Percentiles rank a stretch among this genome's conserved stretches.
phyloP scores from a whole-genome alignment of 345 rosid species.

The Angophora floribunda region DNA sequence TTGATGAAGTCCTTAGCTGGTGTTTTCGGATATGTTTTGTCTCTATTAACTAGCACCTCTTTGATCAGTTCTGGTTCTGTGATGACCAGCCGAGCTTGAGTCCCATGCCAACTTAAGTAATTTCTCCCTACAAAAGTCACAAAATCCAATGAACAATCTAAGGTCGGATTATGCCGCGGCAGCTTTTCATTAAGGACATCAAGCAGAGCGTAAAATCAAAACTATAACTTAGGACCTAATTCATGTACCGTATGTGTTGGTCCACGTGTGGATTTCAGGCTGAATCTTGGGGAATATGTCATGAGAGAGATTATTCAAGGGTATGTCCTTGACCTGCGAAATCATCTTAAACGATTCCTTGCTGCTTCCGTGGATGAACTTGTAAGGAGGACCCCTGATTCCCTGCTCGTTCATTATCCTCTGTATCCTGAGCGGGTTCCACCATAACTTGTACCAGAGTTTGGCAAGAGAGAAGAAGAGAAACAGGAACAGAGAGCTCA shows the following conservation, averaged over 20 bases:
- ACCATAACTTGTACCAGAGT: conserved; percentile 8
- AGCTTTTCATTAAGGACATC: background rate
- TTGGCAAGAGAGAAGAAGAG: background rate
- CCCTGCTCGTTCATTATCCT: conserved; percentile 6
- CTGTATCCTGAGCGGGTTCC: conserved; percentile 1
- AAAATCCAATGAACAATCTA: background rate
- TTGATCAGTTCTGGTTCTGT: background rate
- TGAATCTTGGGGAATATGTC: conserved; percentile 1
- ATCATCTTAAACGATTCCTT: background rate
- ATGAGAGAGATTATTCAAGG: background rate
- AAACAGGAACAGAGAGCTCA: background rate
- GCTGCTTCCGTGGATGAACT: conserved; percentile 10
- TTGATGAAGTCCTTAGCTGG: background rate
- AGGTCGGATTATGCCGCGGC: background rate
- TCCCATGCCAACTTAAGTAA: background rate
- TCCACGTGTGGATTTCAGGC: conserved; percentile 19
- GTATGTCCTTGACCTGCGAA: background rate
- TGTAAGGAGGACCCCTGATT: background rate
- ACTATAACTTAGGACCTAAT: background rate
- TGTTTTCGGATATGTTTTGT: background rate
- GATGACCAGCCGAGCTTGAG: background rate
- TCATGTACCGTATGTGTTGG: conserved; percentile 9
- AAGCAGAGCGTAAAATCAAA: background rate
- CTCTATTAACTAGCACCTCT: conserved; percentile 1
- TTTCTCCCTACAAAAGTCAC: background rate